A percentile compares a stretch with the other conserved stretches of the same genome.
These are phyloP conservation scores for Cymbopogon citratus DNA, from an alignment of 176 grass and related monocot genomes.

Conservation along the genomic window DNA sequence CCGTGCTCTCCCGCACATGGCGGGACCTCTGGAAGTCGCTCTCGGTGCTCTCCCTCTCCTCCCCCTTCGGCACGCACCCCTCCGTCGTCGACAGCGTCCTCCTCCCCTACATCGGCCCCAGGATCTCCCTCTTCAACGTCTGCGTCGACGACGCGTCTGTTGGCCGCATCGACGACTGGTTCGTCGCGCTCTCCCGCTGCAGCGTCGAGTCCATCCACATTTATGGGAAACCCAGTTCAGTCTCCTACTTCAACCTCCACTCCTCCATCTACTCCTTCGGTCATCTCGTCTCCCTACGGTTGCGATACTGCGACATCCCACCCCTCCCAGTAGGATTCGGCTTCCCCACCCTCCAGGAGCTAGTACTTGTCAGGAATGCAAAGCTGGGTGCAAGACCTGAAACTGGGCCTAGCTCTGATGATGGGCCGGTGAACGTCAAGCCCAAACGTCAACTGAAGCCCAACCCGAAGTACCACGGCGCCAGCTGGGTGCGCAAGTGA, in stretches of 20 bases:
- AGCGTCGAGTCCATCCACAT: background rate
- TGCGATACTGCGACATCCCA: background rate
- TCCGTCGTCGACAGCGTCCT: background rate
- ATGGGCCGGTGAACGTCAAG: too few species aligned
- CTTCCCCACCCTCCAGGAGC: background rate
- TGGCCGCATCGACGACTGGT: background rate
- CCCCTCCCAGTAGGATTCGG: background rate
- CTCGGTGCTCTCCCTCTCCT: background rate
- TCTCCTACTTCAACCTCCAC: background rate
- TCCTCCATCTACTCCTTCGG: slow-evolving; percentile 12
- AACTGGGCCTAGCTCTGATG: too few species aligned
- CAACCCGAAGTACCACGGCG: too few species aligned
- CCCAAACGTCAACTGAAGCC: too few species aligned
- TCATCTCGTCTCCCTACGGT: background rate
- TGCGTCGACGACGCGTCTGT: background rate
- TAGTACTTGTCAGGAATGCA: too few species aligned
- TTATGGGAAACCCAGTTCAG: background rate
- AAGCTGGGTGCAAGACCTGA: too few species aligned
- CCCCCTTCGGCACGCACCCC: background rate
- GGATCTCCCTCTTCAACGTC: background rate
- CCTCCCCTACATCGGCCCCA: background rate
- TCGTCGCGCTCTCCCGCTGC: slow-evolving; percentile 8
- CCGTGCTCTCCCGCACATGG: slow-evolving; percentile 27
- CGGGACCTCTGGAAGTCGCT: slow-evolving; percentile 18
- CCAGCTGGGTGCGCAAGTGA: too few species aligned